These are phyloP conservation scores for Coemansia sp. DNA, from an alignment of 192 early-diverging fungal species.

Conservation along the genomic window DNA sequence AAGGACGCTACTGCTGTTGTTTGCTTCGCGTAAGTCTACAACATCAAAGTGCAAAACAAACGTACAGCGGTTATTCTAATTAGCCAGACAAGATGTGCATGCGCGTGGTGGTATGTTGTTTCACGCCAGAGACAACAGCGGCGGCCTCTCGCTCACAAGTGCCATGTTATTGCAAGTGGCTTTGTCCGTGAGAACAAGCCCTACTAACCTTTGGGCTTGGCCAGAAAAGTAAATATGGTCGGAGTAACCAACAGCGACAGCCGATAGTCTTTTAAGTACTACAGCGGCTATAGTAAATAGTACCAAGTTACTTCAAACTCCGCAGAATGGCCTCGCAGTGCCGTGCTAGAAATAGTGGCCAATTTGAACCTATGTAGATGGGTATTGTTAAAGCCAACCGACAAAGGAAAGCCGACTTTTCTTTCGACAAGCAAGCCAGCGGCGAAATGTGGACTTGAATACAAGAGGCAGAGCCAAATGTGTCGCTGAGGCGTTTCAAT, in stretches of 20 bases:
- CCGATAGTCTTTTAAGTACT: background rate
- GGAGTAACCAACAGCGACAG: background rate
- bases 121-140: background rate
- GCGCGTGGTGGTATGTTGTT: background rate
- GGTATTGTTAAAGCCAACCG: slow-evolving; percentile 1
- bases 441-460: background rate
- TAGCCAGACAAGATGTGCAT: background rate
- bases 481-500: slow-evolving; percentile 1
- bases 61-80: background rate
- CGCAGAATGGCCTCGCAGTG: background rate
- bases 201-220: slow-evolving; percentile 2
- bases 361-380: background rate
- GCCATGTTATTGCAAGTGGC: background rate
- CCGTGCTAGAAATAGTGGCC: slow-evolving; percentile 2
- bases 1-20: background rate
- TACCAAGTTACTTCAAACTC: background rate
- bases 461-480: slow-evolving; percentile 1
- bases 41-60: background rate
- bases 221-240: slow-evolving; percentile 6
- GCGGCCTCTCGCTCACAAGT: background rate
- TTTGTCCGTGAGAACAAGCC: background rate
- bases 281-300: background rate
- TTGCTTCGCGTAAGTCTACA: background rate
- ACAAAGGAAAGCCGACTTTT: slow-evolving; percentile 3
- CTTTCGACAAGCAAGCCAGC: background rate